Evolutionary conservation across 2,329 filamentous ascomycete genomes (phyloP).

Genomic region (Periconia sp.): DNA sequence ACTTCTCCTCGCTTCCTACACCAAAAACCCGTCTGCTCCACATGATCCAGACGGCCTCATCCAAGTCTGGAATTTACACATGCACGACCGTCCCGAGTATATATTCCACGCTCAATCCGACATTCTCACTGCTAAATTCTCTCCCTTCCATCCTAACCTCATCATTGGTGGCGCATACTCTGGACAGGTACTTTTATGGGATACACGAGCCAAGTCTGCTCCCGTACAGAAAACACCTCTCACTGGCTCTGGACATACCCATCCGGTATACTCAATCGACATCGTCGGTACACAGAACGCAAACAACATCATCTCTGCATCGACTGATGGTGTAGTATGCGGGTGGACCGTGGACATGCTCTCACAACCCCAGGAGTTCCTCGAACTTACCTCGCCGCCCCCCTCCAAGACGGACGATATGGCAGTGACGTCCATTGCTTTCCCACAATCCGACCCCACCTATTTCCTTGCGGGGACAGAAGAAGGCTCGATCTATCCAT

Average conservation of each 20-base stretch:
- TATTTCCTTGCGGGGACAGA: slow-evolving; percentile 97
- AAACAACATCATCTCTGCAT: slow-evolving; percentile 97
- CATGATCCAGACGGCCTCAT: slow-evolving; percentile 92
- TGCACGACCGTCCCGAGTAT: slow-evolving; percentile 93
- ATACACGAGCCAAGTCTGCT: slow-evolving; percentile 78
- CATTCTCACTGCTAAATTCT: slow-evolving; percentile 93
- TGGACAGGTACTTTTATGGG: slow-evolving; percentile 95
- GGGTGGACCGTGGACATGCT: slow-evolving; percentile 99
- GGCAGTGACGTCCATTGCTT: slow-evolving; percentile 90
- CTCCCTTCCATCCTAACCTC: slow-evolving; percentile 95
- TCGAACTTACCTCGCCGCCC: slow-evolving; percentile 82
- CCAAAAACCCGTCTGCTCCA: slow-evolving; percentile 92
- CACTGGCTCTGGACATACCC: slow-evolving; percentile 91
- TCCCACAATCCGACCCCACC: slow-evolving; percentile 91
- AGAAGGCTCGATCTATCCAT: slow-evolving; percentile 94
- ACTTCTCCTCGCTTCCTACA: slow-evolving; percentile 90
- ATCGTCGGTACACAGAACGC: slow-evolving; percentile 98
- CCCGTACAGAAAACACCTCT: slow-evolving; percentile 96
- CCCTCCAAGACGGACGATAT: slow-evolving; percentile 87
- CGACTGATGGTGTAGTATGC: slow-evolving; percentile 94
- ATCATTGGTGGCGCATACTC: slow-evolving; percentile 96
- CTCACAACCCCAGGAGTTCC: slow-evolving; percentile 89
- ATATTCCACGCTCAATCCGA: slow-evolving; percentile 96
- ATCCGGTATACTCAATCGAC: slow-evolving; percentile 92
- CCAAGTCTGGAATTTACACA: slow-evolving; percentile 95